phyloP scores from a whole-genome alignment of 805 yeast genomes.

The Candida insectalens region DNA sequence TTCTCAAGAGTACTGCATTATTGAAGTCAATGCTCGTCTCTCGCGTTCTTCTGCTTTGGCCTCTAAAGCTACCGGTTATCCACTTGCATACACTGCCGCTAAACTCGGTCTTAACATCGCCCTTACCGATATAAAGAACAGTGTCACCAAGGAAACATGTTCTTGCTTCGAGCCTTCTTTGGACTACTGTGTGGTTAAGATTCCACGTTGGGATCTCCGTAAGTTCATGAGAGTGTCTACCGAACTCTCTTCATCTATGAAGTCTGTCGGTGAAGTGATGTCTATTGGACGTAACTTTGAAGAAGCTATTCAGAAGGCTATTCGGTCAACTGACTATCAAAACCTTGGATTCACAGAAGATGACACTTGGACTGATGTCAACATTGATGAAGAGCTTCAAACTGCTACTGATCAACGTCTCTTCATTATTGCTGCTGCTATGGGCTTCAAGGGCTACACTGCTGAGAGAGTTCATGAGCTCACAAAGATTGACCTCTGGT shows the following conservation, averaged over 20 bases:
- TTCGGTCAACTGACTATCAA: conserved; percentile 91
- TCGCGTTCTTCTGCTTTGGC: conserved; percentile 99
- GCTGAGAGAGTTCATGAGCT: conserved; percentile 88
- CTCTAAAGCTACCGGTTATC: conserved; percentile 97
- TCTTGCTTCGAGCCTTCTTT: conserved; percentile 97
- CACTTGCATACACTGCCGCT: conserved; percentile 96
- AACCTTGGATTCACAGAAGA: conserved; percentile 90
- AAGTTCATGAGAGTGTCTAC: conserved; percentile 90
- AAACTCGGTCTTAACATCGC: conserved; percentile 91
- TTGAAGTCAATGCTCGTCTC: conserved; percentile 95
- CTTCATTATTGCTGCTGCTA: conserved; percentile 93
- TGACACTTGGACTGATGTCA: conserved; percentile 62
- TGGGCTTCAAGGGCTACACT: conserved; percentile 67
- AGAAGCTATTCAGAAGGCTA: conserved; percentile 96
- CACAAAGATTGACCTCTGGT: conserved; percentile 94
- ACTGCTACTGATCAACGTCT: conserved; percentile 97
- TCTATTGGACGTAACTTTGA: conserved; percentile 95
- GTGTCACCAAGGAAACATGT: conserved; percentile 89
- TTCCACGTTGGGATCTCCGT: conserved; percentile 98
- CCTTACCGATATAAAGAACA: conserved; percentile 81
- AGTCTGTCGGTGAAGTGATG: conserved; percentile 99
- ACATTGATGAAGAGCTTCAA: conserved; percentile 85
- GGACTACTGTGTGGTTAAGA: conserved; percentile 94
- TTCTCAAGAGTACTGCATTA: conserved; percentile 90
- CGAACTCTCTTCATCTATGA: conserved; percentile 86